Evolutionary conservation across 2,329 filamentous ascomycete genomes (phyloP).

Genomic region (Peltaster fructicola): DNA sequence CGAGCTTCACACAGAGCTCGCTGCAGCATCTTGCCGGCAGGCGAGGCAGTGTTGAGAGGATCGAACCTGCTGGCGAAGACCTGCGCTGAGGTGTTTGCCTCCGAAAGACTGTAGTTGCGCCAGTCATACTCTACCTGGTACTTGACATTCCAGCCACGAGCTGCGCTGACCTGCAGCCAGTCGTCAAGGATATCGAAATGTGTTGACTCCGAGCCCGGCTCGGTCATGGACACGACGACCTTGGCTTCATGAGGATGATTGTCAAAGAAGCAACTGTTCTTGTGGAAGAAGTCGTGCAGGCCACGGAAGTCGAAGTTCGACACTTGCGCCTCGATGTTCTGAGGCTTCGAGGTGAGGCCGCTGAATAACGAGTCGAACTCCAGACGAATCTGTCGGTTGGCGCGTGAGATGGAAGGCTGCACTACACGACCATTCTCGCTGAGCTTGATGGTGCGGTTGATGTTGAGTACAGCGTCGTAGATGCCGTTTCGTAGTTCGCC

Average conservation of each 20-base stretch:
- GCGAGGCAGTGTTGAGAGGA: not conserved
- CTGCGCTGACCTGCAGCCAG: slow-evolving; percentile 1
- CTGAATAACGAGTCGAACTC: slow-evolving; percentile 2
- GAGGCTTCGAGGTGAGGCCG: slow-evolving; percentile 1
- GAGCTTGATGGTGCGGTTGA: slow-evolving; percentile 2
- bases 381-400: slow-evolving; percentile 3
- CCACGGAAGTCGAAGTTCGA: slow-evolving; percentile 3
- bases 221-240: slow-evolving; percentile 1
- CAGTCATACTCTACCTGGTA: slow-evolving; percentile 3
- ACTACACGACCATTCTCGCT: slow-evolving; percentile 2
- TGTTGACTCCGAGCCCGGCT: slow-evolving; percentile 1
- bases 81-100: slow-evolving; percentile 1
- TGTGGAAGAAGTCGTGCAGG: slow-evolving; percentile 3
- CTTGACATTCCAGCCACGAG: slow-evolving; percentile 2
- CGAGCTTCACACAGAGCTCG: slow-evolving; percentile 3
- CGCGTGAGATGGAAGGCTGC: slow-evolving; percentile 1
- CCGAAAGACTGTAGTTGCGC: not conserved
- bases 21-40: slow-evolving; percentile 2
- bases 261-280: too few species aligned
- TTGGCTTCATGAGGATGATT: not conserved
- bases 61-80: slow-evolving; percentile 1
- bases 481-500: slow-evolving; percentile 1
- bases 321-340: slow-evolving; percentile 1
- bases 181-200: slow-evolving; percentile 1
- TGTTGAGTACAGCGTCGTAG: slow-evolving; percentile 1